phyloP scores from a whole-genome alignment of 805 yeast species.

The Grigorovia jiainica region DNA sequence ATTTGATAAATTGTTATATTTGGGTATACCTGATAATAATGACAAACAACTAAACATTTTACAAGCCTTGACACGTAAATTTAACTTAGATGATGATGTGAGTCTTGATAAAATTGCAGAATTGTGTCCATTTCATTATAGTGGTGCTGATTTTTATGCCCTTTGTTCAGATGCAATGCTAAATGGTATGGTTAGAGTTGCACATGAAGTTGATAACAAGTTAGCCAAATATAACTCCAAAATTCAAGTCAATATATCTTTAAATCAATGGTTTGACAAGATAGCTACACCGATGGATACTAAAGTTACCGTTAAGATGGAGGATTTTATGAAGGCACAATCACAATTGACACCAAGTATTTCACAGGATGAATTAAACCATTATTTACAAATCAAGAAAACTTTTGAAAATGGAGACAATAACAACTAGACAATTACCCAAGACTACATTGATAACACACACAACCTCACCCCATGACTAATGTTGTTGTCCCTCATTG shows the following conservation, averaged over 20 bases:
- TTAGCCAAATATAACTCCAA: slow-evolving; percentile 42
- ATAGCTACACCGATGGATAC: slow-evolving; percentile 59
- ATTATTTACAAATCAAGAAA: slow-evolving; percentile 68
- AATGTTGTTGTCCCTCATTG: too few relatives aligned
- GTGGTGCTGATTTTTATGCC: slow-evolving; percentile 98
- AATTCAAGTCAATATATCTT: slow-evolving; percentile 40
- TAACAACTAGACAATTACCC: neutral
- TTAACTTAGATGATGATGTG: slow-evolving; percentile 50
- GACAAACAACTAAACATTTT: slow-evolving; percentile 80
- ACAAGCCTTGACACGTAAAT: slow-evolving; percentile 82
- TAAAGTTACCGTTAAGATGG: slow-evolving; percentile 55
- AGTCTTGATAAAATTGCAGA: slow-evolving; percentile 51
- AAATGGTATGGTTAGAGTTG: slow-evolving; percentile 90
- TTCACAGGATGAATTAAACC: slow-evolving; percentile 75
- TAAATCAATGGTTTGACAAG: slow-evolving; percentile 88
- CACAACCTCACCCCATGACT: too few relatives aligned
- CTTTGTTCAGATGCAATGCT: slow-evolving; percentile 92
- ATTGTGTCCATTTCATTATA: slow-evolving; percentile 76
- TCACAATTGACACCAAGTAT: slow-evolving; percentile 72
- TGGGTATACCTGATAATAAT: slow-evolving; percentile 87
- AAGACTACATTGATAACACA: too few relatives aligned
- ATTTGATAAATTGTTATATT: slow-evolving; percentile 87
- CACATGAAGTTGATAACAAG: slow-evolving; percentile 62
- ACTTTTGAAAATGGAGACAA: slow-evolving; percentile 48
- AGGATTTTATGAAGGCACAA: slow-evolving; percentile 73